Evolutionary conservation across 2,329 filamentous ascomycete species (phyloP).

Genomic region (Sporothrix pseudoabietina): DNA sequence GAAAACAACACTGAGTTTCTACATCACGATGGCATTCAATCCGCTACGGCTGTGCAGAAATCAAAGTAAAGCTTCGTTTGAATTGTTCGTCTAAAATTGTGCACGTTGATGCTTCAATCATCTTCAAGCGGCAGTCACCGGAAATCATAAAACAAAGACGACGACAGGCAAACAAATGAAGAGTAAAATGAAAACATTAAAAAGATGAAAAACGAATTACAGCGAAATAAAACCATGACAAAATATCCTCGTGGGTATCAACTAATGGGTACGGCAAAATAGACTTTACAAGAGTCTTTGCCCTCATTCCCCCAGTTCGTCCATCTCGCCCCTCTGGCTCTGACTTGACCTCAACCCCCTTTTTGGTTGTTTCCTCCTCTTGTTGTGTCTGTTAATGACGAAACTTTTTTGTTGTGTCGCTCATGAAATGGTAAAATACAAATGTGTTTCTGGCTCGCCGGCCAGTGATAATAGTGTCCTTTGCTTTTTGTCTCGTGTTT

Average conservation of each 20-base stretch:
- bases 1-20: neutral
- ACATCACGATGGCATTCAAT: neutral
- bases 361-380: neutral
- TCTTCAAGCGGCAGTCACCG: neutral
- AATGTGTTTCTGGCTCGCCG: slow-evolving; percentile 21
- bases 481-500: slow-evolving; percentile 18
- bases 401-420: slow-evolving; percentile 21
- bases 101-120: neutral
- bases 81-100: neutral
- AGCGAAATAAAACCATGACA: slow-evolving; percentile 1
- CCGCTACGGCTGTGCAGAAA: neutral
- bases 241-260: slow-evolving; percentile 27
- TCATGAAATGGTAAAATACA: slow-evolving; percentile 14
- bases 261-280: neutral
- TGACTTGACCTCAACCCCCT: neutral
- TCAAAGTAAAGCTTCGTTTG: neutral
- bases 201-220: neutral
- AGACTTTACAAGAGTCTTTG: neutral
- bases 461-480: neutral
- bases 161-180: neutral
- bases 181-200: neutral
- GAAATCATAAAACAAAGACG: neutral
- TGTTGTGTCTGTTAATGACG: neutral
- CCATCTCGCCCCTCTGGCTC: neutral
- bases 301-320: neutral